Evolutionary conservation across 2,329 filamentous ascomycete species (phyloP), one percentile per base, ranked within the genome.

Genomic region (Diaporthe eres): DNA sequence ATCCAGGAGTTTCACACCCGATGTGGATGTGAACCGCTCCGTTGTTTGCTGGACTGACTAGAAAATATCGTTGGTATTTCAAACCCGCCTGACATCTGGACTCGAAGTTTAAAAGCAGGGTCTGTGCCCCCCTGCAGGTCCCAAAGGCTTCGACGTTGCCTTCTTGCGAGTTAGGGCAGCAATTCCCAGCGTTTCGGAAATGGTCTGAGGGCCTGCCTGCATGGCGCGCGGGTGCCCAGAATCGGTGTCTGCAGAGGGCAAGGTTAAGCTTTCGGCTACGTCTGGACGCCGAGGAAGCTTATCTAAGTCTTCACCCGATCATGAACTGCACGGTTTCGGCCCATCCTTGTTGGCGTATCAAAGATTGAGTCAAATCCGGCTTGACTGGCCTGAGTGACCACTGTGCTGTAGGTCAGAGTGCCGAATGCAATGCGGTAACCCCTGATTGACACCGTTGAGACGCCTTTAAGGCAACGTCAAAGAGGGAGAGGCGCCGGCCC

Each of bases 281-380:
- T 70, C 65, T 70, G 13, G 61, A 68, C 61, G 72, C 72, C 72
- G 72, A 68, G 71, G 10, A 73, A 67, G 61, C 49, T 74, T 74
- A 67, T 74, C 39, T 70, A 49, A 25, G 37, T 34, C 39, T 42
- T 49, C 51, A 49, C 60, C 72, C n/a, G n/a, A 68, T 60, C 39
- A 47, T 34, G 49, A 55, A 42, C 47, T 47, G 49, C 39, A 34
- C 10, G 31, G 72, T 74, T 68, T 74, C 72, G 51, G 31, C 72
- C 13, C 37, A 68, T 74, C 72, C 72, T 53, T 37, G 72, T 49
- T 34, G 51, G 10, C 61, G 61, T 74, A 44, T 74, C 72, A 74
- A 31, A 7, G 25, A 25, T 22, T 12, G 51, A 74, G 72, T 67
- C 63, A 68, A 70, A 70, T 70, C n/a, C 15, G 17, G 6, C 7